Evolutionary conservation across 2,329 filamentous ascomycete genomes (phyloP).

Genomic region (Aureobasidium namibiae): DNA sequence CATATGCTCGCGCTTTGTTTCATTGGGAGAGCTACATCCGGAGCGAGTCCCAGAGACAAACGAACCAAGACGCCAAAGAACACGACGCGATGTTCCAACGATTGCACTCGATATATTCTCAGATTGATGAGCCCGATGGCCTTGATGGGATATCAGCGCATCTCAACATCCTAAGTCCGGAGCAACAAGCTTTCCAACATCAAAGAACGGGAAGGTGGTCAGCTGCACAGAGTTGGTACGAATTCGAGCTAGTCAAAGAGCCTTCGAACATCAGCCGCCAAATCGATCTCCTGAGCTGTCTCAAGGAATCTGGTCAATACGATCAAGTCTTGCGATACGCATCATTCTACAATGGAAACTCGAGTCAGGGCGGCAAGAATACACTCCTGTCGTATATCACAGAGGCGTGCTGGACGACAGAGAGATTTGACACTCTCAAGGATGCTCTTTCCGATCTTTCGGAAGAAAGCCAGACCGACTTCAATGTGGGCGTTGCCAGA

Average conservation of each 20-base stretch:
- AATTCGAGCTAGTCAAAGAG: constrained; percentile 61
- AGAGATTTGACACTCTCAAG: constrained; percentile 68
- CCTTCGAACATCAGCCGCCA: constrained; percentile 72
- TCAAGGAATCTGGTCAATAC: constrained; percentile 87
- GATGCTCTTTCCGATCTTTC: constrained; percentile 47
- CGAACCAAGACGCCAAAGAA: constrained; percentile 42
- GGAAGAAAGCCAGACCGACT: constrained; percentile 50
- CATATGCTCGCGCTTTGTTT: constrained; percentile 85
- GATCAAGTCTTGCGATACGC: constrained; percentile 14
- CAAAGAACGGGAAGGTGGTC: constrained; percentile 89
- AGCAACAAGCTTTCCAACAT: constrained; percentile 89
- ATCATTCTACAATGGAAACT: constrained; percentile 30
- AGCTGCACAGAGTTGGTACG: constrained; percentile 95
- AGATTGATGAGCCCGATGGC: constrained; percentile 96
- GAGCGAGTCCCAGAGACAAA: constrained; percentile 33
- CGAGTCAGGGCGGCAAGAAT: constrained; percentile 22
- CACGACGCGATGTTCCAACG: constrained; percentile 56
- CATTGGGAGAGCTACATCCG: constrained; percentile 89
- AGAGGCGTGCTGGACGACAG: constrained; percentile 86
- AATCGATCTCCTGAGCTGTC: constrained; percentile 72
- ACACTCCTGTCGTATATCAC: constrained; percentile 72
- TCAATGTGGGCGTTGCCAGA: constrained; percentile 73
- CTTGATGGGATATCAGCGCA: constrained; percentile 90
- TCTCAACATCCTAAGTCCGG: constrained; percentile 76
- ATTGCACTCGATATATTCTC: constrained; percentile 87